Conservation (phyloP, 2,329 filamentous ascomycete species). For the Alternaria postmessia region DNA sequence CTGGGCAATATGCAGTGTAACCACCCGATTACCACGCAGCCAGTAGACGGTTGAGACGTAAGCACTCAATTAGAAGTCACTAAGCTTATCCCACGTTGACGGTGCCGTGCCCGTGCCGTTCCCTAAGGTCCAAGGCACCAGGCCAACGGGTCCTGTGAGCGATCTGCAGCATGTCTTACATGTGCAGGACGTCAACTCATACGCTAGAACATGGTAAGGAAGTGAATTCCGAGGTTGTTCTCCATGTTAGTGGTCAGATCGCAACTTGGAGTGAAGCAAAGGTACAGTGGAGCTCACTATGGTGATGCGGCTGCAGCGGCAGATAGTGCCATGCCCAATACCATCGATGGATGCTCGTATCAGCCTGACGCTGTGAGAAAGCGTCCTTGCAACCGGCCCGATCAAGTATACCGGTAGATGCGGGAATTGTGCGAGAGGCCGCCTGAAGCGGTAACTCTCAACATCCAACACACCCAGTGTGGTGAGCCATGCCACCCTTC, state of each 20-base stretch:
- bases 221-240: background rate
- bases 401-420: slow-evolving; percentile 2
- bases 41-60: slow-evolving; percentile 1
- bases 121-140: background rate
- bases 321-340: background rate
- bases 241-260: background rate
- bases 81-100: slow-evolving; percentile 1
- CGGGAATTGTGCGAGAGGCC: slow-evolving; percentile 12
- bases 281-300: background rate
- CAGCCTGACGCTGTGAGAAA: background rate
- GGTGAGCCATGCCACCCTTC: background rate
- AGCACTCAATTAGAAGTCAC: background rate
- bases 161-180: slow-evolving; percentile 1
- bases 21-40: background rate
- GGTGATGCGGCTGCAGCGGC: slow-evolving; percentile 2
- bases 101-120: slow-evolving; percentile 4
- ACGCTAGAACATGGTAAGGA: background rate
- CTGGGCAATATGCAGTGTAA: background rate
- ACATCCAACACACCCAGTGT: background rate
- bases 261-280: background rate
- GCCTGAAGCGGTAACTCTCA: slow-evolving; percentile 9
- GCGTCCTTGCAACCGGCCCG: background rate
- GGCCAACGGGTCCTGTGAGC: background rate
- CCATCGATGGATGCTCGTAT: background rate
- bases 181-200: slow-evolving; percentile 1